Percentiles rank a stretch among this genome's conserved stretches.
Conservation (phyloP, 140 eudicot genomes). For the Flaveria floridana region DNA sequence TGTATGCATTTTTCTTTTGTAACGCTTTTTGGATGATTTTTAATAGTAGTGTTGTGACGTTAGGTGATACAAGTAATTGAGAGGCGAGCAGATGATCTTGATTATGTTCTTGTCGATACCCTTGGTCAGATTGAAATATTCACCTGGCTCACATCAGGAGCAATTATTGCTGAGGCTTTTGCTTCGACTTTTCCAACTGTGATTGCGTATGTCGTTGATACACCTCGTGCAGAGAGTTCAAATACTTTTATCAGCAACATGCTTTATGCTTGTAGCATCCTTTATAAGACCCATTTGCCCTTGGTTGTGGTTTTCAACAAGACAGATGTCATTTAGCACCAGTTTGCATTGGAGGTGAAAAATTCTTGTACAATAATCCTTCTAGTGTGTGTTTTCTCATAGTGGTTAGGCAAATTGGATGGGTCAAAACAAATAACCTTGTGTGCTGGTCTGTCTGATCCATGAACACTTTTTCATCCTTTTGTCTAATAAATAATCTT, state of each 20-base stretch:
- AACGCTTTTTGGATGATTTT: neutral
- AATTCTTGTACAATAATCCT: neutral
- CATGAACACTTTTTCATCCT: too few relatives aligned
- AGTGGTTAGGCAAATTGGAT: neutral
- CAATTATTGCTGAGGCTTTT: conserved; percentile 87
- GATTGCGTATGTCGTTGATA: conserved; percentile 80
- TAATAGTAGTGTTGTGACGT: conserved; percentile 9
- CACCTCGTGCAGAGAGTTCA: conserved; percentile 83
- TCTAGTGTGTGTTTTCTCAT: neutral
- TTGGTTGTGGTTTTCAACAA: conserved; percentile 81
- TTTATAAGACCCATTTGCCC: conserved; percentile 84
- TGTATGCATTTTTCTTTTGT: neutral
- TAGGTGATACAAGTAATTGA: conserved; percentile 78
- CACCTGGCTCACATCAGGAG: conserved; percentile 98
- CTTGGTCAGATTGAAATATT: conserved; percentile 97
- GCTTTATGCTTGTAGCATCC: conserved; percentile 98
- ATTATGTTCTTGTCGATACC: conserved; percentile 93
- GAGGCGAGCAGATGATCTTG: conserved; percentile 86
- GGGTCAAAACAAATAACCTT: too few relatives aligned
- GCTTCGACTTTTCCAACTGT: conserved; percentile 94
- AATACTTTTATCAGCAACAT: conserved; percentile 93
- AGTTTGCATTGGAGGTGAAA: conserved; percentile 83
- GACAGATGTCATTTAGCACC: conserved; percentile 87
- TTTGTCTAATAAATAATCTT: too few relatives aligned
- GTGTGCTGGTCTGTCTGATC: too few relatives aligned